A percentile compares a stretch with the other conserved stretches of the same genome.
These are phyloP conservation scores for Phytophthora fragariaefolia DNA, from an alignment of 352 stramenopile genomes.

Conservation along the genomic window DNA sequence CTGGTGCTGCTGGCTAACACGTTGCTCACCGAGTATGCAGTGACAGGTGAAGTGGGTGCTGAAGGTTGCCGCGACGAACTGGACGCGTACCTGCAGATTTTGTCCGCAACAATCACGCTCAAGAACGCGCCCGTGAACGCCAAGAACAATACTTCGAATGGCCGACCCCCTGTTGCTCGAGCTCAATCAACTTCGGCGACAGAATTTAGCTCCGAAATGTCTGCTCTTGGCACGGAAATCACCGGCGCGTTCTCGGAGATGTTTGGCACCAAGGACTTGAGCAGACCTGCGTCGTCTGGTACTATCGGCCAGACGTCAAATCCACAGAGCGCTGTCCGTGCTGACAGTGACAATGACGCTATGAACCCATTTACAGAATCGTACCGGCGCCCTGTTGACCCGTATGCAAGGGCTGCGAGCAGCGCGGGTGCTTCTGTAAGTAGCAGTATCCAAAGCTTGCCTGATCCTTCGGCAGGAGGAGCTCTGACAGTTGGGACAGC, in stretches of 20 bases:
- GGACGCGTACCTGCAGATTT: slow-evolving; percentile 67
- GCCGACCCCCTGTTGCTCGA: slow-evolving; percentile 1
- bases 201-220: slow-evolving; percentile 41
- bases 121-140: slow-evolving; percentile 46
- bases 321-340: slow-evolving; percentile 3
- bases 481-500: neutral
- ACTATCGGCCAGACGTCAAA: slow-evolving; percentile 13
- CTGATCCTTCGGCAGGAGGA: slow-evolving; percentile 17
- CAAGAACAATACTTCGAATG: slow-evolving; percentile 3
- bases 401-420: slow-evolving; percentile 20
- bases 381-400: slow-evolving; percentile 52
- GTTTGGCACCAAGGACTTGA: slow-evolving; percentile 32
- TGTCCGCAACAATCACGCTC: slow-evolving; percentile 69
- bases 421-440: slow-evolving; percentile 27
- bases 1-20: slow-evolving; percentile 83
- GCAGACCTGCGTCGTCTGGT: slow-evolving; percentile 7
- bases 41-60: slow-evolving; percentile 64
- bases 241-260: slow-evolving; percentile 40
- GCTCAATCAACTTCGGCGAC: slow-evolving; percentile 26
- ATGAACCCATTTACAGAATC: slow-evolving; percentile 74
- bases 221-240: slow-evolving; percentile 35
- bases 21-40: slow-evolving; percentile 73
- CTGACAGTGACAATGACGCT: slow-evolving; percentile 56
- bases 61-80: slow-evolving; percentile 67
- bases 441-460: slow-evolving; percentile 31